Percentiles rank a stretch among this genome's conserved stretches.
Conservation (phyloP, 805 yeast species). For the Ogataea kodamae region DNA sequence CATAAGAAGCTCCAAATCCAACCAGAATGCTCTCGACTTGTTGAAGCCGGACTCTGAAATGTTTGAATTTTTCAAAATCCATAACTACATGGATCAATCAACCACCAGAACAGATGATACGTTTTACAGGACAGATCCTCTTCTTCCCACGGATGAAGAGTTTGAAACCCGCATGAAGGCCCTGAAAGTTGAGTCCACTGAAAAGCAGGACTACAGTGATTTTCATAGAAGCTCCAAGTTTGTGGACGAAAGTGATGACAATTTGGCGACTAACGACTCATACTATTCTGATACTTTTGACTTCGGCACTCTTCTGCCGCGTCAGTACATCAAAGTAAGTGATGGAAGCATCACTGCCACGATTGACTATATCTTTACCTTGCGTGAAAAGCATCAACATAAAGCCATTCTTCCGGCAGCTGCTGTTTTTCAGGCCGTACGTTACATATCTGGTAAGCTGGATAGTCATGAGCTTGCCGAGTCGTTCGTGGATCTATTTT, state of each 20-base stretch:
- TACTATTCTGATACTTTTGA: conserved; percentile 42
- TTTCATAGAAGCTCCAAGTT: conserved; percentile 27
- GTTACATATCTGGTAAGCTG: conserved; percentile 60
- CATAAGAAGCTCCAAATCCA: conserved; percentile 33
- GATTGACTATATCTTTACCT: conserved; percentile 44
- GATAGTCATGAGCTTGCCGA: conserved; percentile 55
- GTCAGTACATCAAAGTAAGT: conserved; percentile 58
- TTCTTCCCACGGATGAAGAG: conserved; percentile 19
- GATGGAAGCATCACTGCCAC: conserved; percentile 53
- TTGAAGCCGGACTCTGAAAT: conserved; percentile 55
- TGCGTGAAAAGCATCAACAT: conserved; percentile 45
- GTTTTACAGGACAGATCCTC: conserved; percentile 20
- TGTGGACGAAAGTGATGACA: conserved; percentile 30
- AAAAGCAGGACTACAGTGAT: conserved; percentile 14
- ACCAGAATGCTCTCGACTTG: conserved; percentile 54
- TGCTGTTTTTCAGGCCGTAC: conserved; percentile 61
- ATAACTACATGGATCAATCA: conserved; percentile 36
- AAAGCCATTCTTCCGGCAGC: conserved; percentile 63
- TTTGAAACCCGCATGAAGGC: conserved; percentile 36
- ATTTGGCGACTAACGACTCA: conserved; percentile 34
- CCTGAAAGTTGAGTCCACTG: conserved; percentile 17
- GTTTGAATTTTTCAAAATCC: conserved; percentile 55
- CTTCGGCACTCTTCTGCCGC: conserved; percentile 50
- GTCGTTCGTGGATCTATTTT: conserved; percentile 55
- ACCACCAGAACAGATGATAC: conserved; percentile 7